These are phyloP conservation scores for Ilex asprella DNA, from an alignment of 257 asterid species.

Conservation along the genomic window DNA sequence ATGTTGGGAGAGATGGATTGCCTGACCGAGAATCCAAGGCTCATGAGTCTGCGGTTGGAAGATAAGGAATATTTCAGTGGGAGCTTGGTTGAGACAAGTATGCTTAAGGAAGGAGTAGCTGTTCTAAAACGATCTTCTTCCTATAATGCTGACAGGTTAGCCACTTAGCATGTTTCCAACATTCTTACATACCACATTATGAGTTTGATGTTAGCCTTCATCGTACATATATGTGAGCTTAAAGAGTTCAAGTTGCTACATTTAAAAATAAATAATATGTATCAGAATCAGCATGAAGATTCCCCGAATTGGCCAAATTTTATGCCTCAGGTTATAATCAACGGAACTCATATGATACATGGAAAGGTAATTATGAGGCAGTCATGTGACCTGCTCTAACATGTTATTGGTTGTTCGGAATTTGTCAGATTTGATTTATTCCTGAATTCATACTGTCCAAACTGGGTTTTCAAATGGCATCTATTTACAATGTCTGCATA, in stretches of 20 bases:
- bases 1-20: slow-evolving; percentile 77
- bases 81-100: slow-evolving; percentile 72
- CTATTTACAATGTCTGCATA: too few relatives aligned
- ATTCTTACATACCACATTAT: background rate
- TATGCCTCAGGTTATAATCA: background rate
- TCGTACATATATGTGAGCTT: too few relatives aligned
- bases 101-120: slow-evolving; percentile 56
- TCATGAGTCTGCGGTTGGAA: slow-evolving; percentile 53
- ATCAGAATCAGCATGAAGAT: background rate
- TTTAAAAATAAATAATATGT: background rate
- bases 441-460: too few relatives aligned
- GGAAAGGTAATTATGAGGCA: too few relatives aligned
- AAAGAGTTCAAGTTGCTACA: background rate
- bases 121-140: slow-evolving; percentile 76
- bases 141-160: slow-evolving; percentile 72
- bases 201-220: background rate
- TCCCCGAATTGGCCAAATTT: background rate
- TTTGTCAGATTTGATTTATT: too few relatives aligned
- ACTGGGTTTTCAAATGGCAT: too few relatives aligned
- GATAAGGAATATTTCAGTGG: slow-evolving; percentile 93
- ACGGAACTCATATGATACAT: background rate
- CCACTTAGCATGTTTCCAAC: slow-evolving; percentile 35
- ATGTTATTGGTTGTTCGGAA: too few relatives aligned
- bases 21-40: slow-evolving; percentile 62
- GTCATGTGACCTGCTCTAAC: too few relatives aligned